A percentile compares a stretch with the other conserved stretches of the same genome.
phyloP scores from a whole-genome alignment of 78 protist species.

The Cavenderia fasciculata region DNA sequence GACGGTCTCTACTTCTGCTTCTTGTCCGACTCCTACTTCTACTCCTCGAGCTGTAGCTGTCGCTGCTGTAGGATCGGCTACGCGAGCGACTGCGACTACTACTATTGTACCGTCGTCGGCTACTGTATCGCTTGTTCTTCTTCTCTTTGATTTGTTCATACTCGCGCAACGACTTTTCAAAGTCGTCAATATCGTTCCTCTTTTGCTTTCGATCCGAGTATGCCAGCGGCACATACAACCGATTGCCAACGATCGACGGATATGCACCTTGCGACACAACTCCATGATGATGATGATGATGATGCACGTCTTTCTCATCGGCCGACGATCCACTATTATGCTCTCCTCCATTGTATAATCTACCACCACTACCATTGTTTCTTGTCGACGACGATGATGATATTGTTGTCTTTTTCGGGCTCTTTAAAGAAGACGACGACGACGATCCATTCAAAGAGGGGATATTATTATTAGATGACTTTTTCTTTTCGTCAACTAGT shows the following conservation, averaged over 20 bases:
- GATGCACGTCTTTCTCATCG: background rate
- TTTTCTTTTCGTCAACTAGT: no score
- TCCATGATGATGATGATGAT: background rate
- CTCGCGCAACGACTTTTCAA: conserved; percentile 31
- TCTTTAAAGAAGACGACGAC: no score
- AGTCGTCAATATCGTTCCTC: conserved; percentile 43
- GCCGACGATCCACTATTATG: no score
- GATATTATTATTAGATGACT: no score
- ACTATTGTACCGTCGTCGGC: background rate
- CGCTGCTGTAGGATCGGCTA: background rate
- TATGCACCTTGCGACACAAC: conserved; percentile 10
- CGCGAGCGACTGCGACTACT: background rate
- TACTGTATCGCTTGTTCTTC: conserved; percentile 6
- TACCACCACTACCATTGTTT: no score
- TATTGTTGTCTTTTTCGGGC: no score
- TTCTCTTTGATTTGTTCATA: conserved; percentile 60
- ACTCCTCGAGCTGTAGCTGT: conserved; percentile 25
- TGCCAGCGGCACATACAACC: conserved; percentile 50
- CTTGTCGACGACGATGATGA: no score
- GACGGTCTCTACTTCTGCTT: background rate
- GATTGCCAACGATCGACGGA: conserved; percentile 62
- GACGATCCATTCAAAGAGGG: no score
- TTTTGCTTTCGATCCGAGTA: background rate
- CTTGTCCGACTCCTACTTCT: conserved; percentile 6
- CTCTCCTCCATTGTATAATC: no score